These are phyloP conservation scores for Ceraceosorus guamensis DNA, from an alignment of 1,284 basidiomycete genomes.

Conservation along the genomic window DNA sequence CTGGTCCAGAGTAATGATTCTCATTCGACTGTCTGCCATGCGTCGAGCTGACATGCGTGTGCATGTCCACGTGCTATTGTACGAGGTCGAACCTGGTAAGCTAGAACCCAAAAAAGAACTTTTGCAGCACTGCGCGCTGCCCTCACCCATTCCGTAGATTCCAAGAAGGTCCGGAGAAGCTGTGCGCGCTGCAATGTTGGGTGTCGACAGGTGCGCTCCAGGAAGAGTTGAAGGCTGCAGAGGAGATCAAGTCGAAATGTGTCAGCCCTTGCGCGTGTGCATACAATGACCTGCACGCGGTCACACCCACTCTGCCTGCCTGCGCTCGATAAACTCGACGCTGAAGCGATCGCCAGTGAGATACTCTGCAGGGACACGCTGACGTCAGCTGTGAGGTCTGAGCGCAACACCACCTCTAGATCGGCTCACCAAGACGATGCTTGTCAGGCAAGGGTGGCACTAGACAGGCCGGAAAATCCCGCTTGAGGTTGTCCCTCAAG, in stretches of 20 bases:
- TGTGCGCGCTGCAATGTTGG: slow-evolving; percentile 88
- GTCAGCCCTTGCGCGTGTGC: background rate
- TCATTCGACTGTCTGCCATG: slow-evolving; percentile 13
- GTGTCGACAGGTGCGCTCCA: slow-evolving; percentile 81
- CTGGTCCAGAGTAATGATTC: slow-evolving; percentile 14
- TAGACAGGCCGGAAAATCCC: slow-evolving; percentile 91
- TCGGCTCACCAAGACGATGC: slow-evolving; percentile 66
- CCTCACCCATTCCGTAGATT: slow-evolving; percentile 95
- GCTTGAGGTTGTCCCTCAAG: slow-evolving; percentile 74
- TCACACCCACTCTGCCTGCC: slow-evolving; percentile 70
- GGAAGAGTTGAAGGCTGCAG: slow-evolving; percentile 77
- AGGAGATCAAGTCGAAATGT: background rate
- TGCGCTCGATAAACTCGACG: slow-evolving; percentile 87
- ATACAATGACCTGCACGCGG: too few species aligned
- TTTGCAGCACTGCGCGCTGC: slow-evolving; percentile 43
- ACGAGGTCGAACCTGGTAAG: background rate
- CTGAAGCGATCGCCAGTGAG: slow-evolving; percentile 95
- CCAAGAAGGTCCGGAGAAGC: slow-evolving; percentile 81
- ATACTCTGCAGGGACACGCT: slow-evolving; percentile 53
- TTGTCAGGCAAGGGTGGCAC: slow-evolving; percentile 94
- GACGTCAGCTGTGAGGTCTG: background rate
- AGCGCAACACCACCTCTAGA: background rate
- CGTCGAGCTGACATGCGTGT: slow-evolving; percentile 30
- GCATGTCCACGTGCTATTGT: slow-evolving; percentile 44
- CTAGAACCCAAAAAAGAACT: too few species aligned